These are phyloP conservation scores for Cotoneaster glaucophyllus DNA, from an alignment of 306 rosid species.

Conservation along the genomic window DNA sequence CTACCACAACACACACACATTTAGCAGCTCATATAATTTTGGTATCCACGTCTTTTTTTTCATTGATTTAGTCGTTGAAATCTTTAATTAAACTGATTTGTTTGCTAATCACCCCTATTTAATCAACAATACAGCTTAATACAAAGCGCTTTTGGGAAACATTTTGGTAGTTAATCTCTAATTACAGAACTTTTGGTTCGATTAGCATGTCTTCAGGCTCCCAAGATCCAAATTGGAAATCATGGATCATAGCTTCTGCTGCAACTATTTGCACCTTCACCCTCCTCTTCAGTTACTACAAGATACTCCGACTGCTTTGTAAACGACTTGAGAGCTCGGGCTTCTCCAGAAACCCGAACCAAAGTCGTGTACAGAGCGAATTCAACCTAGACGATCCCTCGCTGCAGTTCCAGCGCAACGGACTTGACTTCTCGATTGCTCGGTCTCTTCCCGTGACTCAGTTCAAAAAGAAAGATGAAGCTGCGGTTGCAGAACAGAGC, in stretches of 20 bases:
- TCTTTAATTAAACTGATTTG: background rate
- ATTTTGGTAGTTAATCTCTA: background rate
- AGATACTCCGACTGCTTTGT: slow-evolving; percentile 1
- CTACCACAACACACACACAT: background rate
- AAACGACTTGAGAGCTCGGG: background rate
- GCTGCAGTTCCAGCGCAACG: slow-evolving; percentile 26
- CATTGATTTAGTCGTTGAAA: slow-evolving; percentile 20
- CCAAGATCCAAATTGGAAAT: background rate
- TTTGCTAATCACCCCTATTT: background rate
- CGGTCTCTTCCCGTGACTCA: slow-evolving; percentile 27
- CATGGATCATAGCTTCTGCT: background rate
- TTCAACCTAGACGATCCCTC: slow-evolving; percentile 18
- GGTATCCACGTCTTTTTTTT: background rate
- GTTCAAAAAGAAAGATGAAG: slow-evolving; percentile 35
- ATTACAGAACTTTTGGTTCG: background rate
- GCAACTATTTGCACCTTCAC: slow-evolving; percentile 5
- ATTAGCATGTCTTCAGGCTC: slow-evolving; percentile 14
- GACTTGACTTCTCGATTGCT: slow-evolving; percentile 21
- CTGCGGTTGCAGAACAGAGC: slow-evolving; percentile 6
- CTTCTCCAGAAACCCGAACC: slow-evolving; percentile 13
- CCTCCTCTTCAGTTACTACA: slow-evolving; percentile 10
- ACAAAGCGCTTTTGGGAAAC: background rate
- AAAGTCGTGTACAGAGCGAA: slow-evolving; percentile 7
- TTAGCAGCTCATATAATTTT: background rate
- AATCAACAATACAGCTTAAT: background rate